phyloP scores from a whole-genome alignment of 192 early-diverging fungal genomes.

The Lobulomyces angularis region DNA sequence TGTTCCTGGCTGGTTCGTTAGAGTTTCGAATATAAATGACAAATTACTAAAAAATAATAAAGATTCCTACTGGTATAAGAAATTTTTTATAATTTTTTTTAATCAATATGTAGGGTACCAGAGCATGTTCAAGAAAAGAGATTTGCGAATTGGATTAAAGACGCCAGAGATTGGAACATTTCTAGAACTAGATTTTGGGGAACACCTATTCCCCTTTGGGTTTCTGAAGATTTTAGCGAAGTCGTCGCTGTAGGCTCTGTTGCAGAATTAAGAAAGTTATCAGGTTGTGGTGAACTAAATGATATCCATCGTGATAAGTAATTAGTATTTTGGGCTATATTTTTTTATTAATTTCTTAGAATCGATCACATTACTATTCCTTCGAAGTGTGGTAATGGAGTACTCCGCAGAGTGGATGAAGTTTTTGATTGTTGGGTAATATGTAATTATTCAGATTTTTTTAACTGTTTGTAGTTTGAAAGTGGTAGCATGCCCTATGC shows the following conservation, averaged over 20 bases:
- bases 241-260: conserved; percentile 85
- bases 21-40: conserved; percentile 73
- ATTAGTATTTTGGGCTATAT: background rate
- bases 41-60: conserved; percentile 77
- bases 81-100: conserved; percentile 3
- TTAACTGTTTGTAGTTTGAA: background rate
- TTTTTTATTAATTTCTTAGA: conserved; percentile 1
- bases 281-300: conserved; percentile 70
- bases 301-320: conserved; percentile 88
- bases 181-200: conserved; percentile 99
- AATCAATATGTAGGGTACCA: conserved; percentile 50
- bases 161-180: conserved; percentile 94
- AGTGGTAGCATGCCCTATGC: conserved; percentile 88
- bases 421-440: conserved; percentile 99
- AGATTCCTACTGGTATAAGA: conserved; percentile 63
- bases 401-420: conserved; percentile 77
- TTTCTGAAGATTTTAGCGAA: conserved; percentile 81
- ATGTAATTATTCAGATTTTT: conserved; percentile 40
- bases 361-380: conserved; percentile 96
- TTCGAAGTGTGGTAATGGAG: conserved; percentile 74
- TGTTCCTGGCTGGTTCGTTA: conserved; percentile 94
- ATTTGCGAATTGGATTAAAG: conserved; percentile 93
- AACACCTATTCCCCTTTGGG: conserved; percentile 98
- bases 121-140: conserved; percentile 92
- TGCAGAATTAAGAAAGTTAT: conserved; percentile 73